Evolutionary conservation across 306 rosid genomes (phyloP), one percentile per base, ranked within the genome.

Genomic region (Lathyrus sativus): DNA sequence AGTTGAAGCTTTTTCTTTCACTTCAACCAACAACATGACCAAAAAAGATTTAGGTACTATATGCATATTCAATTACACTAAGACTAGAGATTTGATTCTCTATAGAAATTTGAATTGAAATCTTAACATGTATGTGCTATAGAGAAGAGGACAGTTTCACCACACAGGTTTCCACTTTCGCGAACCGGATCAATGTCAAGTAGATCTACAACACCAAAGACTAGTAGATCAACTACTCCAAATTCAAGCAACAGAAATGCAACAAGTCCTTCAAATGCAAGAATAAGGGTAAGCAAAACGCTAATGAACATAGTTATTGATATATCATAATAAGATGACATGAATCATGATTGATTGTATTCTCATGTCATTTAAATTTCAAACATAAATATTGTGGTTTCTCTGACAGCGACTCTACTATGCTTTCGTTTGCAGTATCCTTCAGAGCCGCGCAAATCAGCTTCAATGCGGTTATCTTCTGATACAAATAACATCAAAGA

Each of bases 361-460:
- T 12, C 38, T 62, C 11, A n/a, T 7, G 43, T 45, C 75, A 46
- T 56, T 68, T 15, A 33, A 35, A 38, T 2, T 56, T 68, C 24
- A 33, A 35, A 38, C 8, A 26, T 57, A 46, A 71, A 61, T 42
- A 65, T 11, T 35, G 2, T 53, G 45, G 7, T 65, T 66, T 58
- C 37, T 33, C 42, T 9, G 42, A 66, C 70, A 22, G 11, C 2
- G 2, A 59, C 65, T 71, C 7, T 24, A 38, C 49, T 54, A 58
- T 65, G 53, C 11, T 51, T 57, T 62, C 6, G 1, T 62, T 6
- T 14, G 41, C 88, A 95, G 99, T 84, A 83, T 68, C 96, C 95
- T 78, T 90, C 96, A 0, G 97, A 87, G 80, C 95, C 99, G 5
- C 88, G 88, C 19, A 91, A 91, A 83, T 95, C 99, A 7, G 89